Base-by-base conservation (phyloP, 1,139 yeast genomes). In the Suhomyces anneliseae region DNA sequence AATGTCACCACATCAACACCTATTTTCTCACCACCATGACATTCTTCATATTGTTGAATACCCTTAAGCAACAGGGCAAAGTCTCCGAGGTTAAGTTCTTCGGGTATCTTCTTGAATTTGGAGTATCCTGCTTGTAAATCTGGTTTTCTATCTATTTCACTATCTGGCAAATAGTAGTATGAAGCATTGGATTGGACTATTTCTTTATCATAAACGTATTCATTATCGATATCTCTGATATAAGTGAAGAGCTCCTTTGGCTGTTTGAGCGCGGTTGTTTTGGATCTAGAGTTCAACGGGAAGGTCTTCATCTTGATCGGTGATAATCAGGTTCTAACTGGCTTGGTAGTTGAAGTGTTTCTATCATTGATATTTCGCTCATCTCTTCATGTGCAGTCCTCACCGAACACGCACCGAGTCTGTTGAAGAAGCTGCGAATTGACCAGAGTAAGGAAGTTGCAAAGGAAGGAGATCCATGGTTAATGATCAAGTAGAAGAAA, bases 161-260 rank as follows among this genome's bases (percentile, higher is more conserved):
- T 64, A 59, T 87, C 90, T 5, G 97, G 95, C 39, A 90, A 74
- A 63, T 90, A 93, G 68, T 76, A 90, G 66, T 89, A 89, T 26
- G 77, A 69, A 43, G 88, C 65, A 33, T 59, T 55, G 11, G 62
- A 58, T 8, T 76, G 66, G 0, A 82, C 70, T 42, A 78, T 82
- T 52, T 80, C 83, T 14, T 76, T 65, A 27, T 74, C 78, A 41
- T 73, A 70, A 3, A 63, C 61, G 58, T 66, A 74, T 19, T 61
- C 58, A 4, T 82, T 76, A 8, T 82, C 78, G 11, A 73, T 65
- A 53, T 79, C 80, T 42, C 89, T 68, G 6, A 89, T 79, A 61
- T 72, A 89, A 2, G 79, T 64, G 41, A 78, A 71, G 5, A 89
- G 55, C 63, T 90, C 95, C 50, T 82, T 83, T 7, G 97, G 97